Base-by-base conservation (phyloP, 73 alveolate species). In the Breviolum minutum region DNA sequence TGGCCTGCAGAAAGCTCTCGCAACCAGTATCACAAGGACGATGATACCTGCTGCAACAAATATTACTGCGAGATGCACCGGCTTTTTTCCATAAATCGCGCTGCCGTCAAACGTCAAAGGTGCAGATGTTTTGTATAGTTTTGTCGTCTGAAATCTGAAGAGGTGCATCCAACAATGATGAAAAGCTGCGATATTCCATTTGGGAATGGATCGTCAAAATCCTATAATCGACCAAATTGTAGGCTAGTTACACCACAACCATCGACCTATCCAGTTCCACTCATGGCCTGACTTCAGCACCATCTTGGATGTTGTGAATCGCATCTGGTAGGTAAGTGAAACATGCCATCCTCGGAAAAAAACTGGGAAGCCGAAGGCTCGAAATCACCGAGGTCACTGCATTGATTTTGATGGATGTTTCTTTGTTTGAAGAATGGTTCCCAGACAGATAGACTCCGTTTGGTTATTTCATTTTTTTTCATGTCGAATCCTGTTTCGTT, bases 21-120 rank as follows among this genome's bases (percentile, higher is more conserved):
- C 97, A 92, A 79, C 97, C 83, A 8, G 97, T 76, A 22, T 92
- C 97, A 63, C 97, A 92, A 8, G 97, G 97, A 30, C 97, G 97
- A 61, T 92, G 97, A 22, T 92, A 92, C 97, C 97, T 92, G 64
- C 32, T 16, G 17, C 54, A 40, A 40, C 0, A 40, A 40, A 40
- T 40, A n/a, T n/a, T n/a, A 40, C 54, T 40, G 54, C 54, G 3
- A 40, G 54, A 3, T 40, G 54, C 54, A 40, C 54, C 54, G 54
- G 54, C 54, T 40, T n/a, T n/a, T n/a, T n/a, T n/a, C n/a, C n/a
- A n/a, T n/a, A n/a, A n/a, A n/a, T n/a, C n/a, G n/a, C n/a, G n/a
- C n/a, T n/a, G n/a, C n/a, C n/a, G n/a, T n/a, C n/a, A n/a, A n/a
- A n/a, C n/a, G n/a, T n/a, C n/a, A n/a, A n/a, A n/a, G n/a, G n/a